Base-by-base conservation (phyloP, 2,329 filamentous ascomycete genomes). In the Metarhizium robertsii region DNA sequence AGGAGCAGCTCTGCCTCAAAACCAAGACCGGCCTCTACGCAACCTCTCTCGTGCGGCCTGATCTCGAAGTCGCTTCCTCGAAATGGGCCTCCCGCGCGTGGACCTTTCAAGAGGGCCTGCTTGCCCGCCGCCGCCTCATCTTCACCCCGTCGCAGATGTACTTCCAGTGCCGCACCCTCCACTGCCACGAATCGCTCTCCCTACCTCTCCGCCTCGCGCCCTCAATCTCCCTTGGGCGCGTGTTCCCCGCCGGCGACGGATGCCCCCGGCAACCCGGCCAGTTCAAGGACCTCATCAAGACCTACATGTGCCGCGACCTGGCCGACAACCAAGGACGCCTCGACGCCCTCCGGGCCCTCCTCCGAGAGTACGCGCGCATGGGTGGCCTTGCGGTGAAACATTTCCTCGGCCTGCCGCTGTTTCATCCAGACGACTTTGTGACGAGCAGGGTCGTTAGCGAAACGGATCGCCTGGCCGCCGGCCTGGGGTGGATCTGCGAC, bases 131-230 rank as follows among this genome's bases (percentile, higher is more conserved):
- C 6, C 65, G 69, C 11, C 66, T 73, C 32, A 61, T 72, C 30
- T 68, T 73, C 48, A 72, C 69, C 2, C 61, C 66, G 13, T 70
- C 67, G 2, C 71, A 73, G 58, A 63, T 64, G 3, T 73, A 73
- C 58, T 73, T 71, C 50, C 71, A 73, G 54, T 73, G 71, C 58
- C 64, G 65, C 34, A 58, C 63, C 8, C 57, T 72, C 13, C 69
- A 72, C 59, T 73, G 69, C 52, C 68, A 71, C 54, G 71, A 73
- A 57, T 70, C 66, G 53, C 62, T 73, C 5, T 64, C 64, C 5
- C 57, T 68, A 16, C 66, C 69, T 18, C 61, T 73, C 8, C 61
- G 66, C 16, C 63, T 67, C 29, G 66, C 67, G 13, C 62, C 66
- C 0, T 60, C 63, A 13, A 58, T 71, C 50, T 64, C 64, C 18